These are phyloP conservation scores for Zelopaecilomyces penicillatus DNA, from an alignment of 2,329 filamentous ascomycete genomes.

Conservation along the genomic window DNA sequence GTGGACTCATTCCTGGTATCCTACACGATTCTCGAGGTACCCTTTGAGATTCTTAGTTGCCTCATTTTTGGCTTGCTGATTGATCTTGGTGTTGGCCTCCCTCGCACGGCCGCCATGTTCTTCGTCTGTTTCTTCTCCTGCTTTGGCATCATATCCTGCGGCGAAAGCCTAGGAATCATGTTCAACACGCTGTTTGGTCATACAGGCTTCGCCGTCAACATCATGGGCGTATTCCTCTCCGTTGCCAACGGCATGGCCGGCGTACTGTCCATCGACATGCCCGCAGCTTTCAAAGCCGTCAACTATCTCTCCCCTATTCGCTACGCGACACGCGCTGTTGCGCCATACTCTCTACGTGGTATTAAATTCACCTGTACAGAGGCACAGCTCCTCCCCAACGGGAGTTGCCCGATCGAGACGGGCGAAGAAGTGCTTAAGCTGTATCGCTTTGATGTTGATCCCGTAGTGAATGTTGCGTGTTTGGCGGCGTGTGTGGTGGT, in stretches of 20 bases:
- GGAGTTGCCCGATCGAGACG: slow-evolving; percentile 54
- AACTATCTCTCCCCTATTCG: slow-evolving; percentile 67
- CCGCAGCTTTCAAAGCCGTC: slow-evolving; percentile 54
- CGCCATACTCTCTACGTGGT: slow-evolving; percentile 53
- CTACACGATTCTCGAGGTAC: slow-evolving; percentile 62
- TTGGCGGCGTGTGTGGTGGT: slow-evolving; percentile 55
- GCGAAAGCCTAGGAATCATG: slow-evolving; percentile 69
- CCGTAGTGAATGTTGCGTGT: slow-evolving; percentile 51
- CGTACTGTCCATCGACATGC: slow-evolving; percentile 62
- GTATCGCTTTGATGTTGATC: slow-evolving; percentile 57
- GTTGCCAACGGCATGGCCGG: slow-evolving; percentile 65
- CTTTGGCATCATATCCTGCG: slow-evolving; percentile 66
- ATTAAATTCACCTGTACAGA: slow-evolving; percentile 57
- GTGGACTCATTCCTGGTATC: slow-evolving; percentile 62
- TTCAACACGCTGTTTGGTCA: slow-evolving; percentile 71
- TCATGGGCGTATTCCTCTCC: slow-evolving; percentile 61
- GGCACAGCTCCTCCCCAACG: slow-evolving; percentile 49
- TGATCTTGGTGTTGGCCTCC: slow-evolving; percentile 56
- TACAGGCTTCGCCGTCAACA: slow-evolving; percentile 67
- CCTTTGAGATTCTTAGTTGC: slow-evolving; percentile 59
- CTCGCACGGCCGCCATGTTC: slow-evolving; percentile 54
- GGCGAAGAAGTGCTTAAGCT: slow-evolving; percentile 59
- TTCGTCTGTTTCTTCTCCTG: slow-evolving; percentile 60
- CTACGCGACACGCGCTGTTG: slow-evolving; percentile 59
- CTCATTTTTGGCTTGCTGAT: slow-evolving; percentile 58